A percentile compares a stretch with the other conserved stretches of the same genome.
These are phyloP conservation scores for Monilinia fructigena DNA, from an alignment of 2,329 filamentous ascomycete genomes.

Conservation along the genomic window DNA sequence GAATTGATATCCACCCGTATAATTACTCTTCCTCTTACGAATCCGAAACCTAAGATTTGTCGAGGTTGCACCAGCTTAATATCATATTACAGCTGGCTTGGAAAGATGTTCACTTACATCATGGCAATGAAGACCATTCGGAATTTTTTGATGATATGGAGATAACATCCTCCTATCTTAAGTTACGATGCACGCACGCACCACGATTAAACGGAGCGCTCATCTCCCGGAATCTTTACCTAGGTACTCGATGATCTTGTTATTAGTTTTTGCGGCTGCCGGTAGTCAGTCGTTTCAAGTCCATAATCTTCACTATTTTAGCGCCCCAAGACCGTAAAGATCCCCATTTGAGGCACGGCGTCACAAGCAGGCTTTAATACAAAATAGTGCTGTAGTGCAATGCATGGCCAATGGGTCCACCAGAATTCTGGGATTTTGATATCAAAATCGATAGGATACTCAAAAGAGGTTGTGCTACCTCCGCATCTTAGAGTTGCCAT, in stretches of 20 bases:
- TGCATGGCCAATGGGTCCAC: slow-evolving; percentile 7
- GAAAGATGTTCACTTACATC: slow-evolving; percentile 3
- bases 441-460: background rate
- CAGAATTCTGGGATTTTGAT: slow-evolving; percentile 3
- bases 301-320: background rate
- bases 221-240: slow-evolving; percentile 7
- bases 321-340: no score
- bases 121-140: slow-evolving; percentile 3
- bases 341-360: background rate
- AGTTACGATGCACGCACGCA: slow-evolving; percentile 1
- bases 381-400: slow-evolving; percentile 16
- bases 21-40: no score
- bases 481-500: slow-evolving; percentile 19
- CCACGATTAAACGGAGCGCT: slow-evolving; percentile 1
- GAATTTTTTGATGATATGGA: slow-evolving; percentile 1
- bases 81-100: slow-evolving; percentile 14
- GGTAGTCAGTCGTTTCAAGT: background rate
- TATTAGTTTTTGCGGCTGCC: slow-evolving; percentile 4
- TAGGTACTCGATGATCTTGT: background rate
- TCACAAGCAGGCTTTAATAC: background rate
- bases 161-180: slow-evolving; percentile 10
- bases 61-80: slow-evolving; percentile 11
- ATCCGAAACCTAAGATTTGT: no score
- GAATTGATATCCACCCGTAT: background rate
- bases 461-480: slow-evolving; percentile 20